Base-by-base conservation (phyloP, 345 rosid genomes). In the Eucalyptus sp. region DNA sequence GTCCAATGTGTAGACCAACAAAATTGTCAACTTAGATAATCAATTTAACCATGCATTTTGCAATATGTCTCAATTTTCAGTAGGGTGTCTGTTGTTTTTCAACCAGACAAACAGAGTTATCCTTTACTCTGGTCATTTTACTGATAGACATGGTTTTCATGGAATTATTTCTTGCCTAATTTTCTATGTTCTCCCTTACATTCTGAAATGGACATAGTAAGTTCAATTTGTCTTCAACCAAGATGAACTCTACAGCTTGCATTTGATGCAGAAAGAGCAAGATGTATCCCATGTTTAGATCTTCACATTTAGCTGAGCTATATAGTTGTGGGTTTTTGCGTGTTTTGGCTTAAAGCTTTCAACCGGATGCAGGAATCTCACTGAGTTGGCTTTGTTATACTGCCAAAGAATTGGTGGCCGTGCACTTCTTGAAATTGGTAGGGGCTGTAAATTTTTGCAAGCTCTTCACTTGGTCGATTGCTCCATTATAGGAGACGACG, bases 391-490 rank as follows among this genome's bases (percentile, higher is more conserved):
- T 51, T 92, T 97, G 91, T 90, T 96, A 89, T 96, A 95, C 91
- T 97, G 97, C 94, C 99, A 97, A 93, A 94, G 97, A 90, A 92
- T 97, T 54, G 93, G 98, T 79, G 91, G 93, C 93, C 68, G 91
- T 49, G 99, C 97, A 86, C 95, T 97, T 91, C 86, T 90, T 56
- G 96, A 94, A 91, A 92, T 97, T 92, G 99, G 99, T 86, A 94
- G 91, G 88, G 98, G 97, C 64, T 97, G 99, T 90, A 94, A 95
- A 90, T 93, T 92, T 91, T 90, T 97, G 92, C 96, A 93, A 92
- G 93, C 94, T 52, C 97, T 97, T 92, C 97, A 96, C 90, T 93
- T 97, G 94, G 97, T 96, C 33, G 99, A 96, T 91, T 97, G 99
- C 92, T 92, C 97, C 80, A 90, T 93, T 88, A 93, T 97, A 88